These are phyloP conservation scores for Termitomyces eurrhizus DNA, from an alignment of 768 basidiomycete genomes.

Conservation along the genomic window DNA sequence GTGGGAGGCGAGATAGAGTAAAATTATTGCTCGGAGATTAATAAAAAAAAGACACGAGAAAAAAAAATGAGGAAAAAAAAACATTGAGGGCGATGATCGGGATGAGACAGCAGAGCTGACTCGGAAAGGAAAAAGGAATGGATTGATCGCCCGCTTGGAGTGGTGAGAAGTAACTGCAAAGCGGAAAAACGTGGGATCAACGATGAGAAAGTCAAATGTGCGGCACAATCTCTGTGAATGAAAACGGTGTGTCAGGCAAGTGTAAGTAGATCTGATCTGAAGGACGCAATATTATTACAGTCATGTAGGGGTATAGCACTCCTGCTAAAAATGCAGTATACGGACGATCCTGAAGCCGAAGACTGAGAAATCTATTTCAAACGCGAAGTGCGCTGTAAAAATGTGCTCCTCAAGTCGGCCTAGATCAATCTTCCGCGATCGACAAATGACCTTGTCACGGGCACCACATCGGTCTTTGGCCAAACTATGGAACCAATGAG, in stretches of 20 bases:
- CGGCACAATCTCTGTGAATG: not conserved
- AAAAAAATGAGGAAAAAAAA: not conserved
- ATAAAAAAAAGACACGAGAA: slow-evolving; percentile 13
- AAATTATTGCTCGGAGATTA: slow-evolving; percentile 26
- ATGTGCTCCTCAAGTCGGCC: not conserved
- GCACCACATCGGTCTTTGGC: not conserved
- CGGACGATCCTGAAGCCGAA: not conserved
- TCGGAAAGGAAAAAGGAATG: too few relatives aligned
- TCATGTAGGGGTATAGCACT: not conserved
- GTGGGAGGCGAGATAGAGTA: slow-evolving; percentile 23
- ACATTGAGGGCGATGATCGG: slow-evolving; percentile 9
- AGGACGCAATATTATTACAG: not conserved
- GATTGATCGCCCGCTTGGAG: not conserved
- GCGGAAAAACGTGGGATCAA: slow-evolving; percentile 10
- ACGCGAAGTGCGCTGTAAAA: not conserved
- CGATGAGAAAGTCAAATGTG: not conserved
- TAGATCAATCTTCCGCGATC: not conserved
- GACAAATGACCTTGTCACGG: not conserved
- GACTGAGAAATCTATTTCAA: not conserved
- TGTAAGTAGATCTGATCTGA: not conserved
- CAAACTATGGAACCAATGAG: not conserved
- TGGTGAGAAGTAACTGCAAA: not conserved
- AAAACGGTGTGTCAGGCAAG: not conserved
- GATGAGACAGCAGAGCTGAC: not conserved
- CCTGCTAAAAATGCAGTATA: not conserved